Evolutionary conservation across 1,284 basidiomycete genomes (phyloP).

Genomic region (Ceratobasidium sp.): DNA sequence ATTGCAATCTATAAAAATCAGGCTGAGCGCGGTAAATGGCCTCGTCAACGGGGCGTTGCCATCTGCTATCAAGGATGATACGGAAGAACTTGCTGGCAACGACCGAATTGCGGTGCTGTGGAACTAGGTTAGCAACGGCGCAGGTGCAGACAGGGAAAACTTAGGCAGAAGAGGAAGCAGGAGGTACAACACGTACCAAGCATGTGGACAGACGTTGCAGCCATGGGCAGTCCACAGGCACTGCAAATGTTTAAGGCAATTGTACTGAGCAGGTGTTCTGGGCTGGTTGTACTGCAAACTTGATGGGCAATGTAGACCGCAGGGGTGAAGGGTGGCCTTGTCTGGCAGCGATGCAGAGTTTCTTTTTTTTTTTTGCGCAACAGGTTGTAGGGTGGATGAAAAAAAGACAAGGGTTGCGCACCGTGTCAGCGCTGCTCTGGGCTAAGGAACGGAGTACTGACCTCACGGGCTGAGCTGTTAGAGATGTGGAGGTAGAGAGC

Average conservation of each 20-base stretch:
- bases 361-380: too few species aligned
- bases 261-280: background rate
- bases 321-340: too few species aligned
- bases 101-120: slow-evolving; percentile 93
- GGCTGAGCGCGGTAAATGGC: slow-evolving; percentile 97
- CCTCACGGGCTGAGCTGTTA: too few species aligned
- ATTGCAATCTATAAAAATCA: slow-evolving; percentile 97
- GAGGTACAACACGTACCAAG: slow-evolving; percentile 83
- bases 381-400: too few species aligned
- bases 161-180: slow-evolving; percentile 49
- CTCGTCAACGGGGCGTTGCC: slow-evolving; percentile 97
- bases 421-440: too few species aligned
- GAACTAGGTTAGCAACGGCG: slow-evolving; percentile 36
- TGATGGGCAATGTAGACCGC: too few species aligned
- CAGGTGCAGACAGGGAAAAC: slow-evolving; percentile 48
- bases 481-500: too few species aligned
- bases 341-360: too few species aligned
- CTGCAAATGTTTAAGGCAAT: slow-evolving; percentile 46
- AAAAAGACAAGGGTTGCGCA: too few species aligned
- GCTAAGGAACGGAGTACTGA: too few species aligned
- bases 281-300: too few species aligned
- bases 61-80: slow-evolving; percentile 86
- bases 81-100: slow-evolving; percentile 99
- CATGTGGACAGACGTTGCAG: slow-evolving; percentile 96
- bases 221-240: slow-evolving; percentile 64